phyloP scores from a whole-genome alignment of 495 filamentous ascomycete species.

The Podospora anserina region DNA sequence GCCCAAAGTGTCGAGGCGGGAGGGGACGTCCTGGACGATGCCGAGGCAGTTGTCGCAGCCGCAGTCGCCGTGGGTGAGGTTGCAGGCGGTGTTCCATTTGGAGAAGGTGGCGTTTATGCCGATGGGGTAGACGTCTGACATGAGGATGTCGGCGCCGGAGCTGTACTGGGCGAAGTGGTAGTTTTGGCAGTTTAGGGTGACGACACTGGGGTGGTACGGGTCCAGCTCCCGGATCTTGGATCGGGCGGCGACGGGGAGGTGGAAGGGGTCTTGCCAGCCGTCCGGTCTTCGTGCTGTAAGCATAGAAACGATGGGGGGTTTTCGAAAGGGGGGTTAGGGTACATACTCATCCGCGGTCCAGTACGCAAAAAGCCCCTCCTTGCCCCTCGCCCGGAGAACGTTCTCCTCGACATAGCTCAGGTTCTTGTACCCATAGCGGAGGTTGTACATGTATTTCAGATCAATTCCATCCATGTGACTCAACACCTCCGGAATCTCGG shows the following conservation, averaged over 20 bases:
- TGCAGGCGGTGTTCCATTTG: constrained; percentile 56
- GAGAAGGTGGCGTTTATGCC: constrained; percentile 53
- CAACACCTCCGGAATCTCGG: constrained; percentile 48
- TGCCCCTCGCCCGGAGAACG: constrained; percentile 49
- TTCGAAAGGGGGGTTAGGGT: neutral
- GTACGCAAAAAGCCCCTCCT: constrained; percentile 58
- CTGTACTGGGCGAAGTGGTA: constrained; percentile 65
- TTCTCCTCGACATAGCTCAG: constrained; percentile 49
- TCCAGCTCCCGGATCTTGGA: constrained; percentile 54
- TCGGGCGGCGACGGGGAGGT: constrained; percentile 37
- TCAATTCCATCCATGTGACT: constrained; percentile 53
- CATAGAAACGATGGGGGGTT: neutral
- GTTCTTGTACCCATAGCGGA: constrained; percentile 61
- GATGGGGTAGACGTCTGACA: constrained; percentile 66
- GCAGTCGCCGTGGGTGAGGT: constrained; percentile 65
- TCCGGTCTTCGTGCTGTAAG: constrained; percentile 43
- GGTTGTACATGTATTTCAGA: constrained; percentile 64
- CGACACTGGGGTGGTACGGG: constrained; percentile 65
- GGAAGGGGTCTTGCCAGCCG: constrained; percentile 59
- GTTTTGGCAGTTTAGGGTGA: constrained; percentile 67
- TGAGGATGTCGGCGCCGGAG: constrained; percentile 60
- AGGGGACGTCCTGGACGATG: constrained; percentile 52
- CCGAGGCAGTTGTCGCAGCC: constrained; percentile 68
- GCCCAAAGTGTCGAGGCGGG: constrained; percentile 50
- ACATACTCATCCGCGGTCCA: constrained; percentile 61